Evolutionary conservation across 129 eudicot species (phyloP), one percentile per base, ranked within the genome.

Genomic region (Oenanthe sinensis): DNA sequence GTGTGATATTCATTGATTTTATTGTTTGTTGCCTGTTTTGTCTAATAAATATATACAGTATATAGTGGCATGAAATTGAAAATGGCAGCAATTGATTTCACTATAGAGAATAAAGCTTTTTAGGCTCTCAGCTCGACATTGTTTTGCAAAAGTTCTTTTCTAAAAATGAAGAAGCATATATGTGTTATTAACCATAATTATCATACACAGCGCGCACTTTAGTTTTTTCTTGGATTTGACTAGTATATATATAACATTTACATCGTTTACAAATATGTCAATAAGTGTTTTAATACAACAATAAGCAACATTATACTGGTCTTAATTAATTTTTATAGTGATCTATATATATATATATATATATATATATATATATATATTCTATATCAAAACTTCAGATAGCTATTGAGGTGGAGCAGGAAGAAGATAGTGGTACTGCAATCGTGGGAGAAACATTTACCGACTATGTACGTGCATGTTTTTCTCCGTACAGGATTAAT

Each of bases 351-450:
- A n/a, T 8, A 40, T 58, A n/a, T 8, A 40, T 58, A n/a, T 8
- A 40, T 58, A n/a, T 8, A 40, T 58, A n/a, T 8, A n/a, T n/a
- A n/a, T 65, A 33, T 33, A 33, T 65, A 40, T 58, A n/a, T 8
- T 58, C 30, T n/a, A 8, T 28, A 8, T 28, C 71, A 74, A 69
- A 40, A 37, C 43, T 84, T 85, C 87, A 96, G 99, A 97, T 92
- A 72, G 99, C 97, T 73, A 89, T 90, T 77, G 97, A 96, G 70
- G 99, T 96, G 85, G 99, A 96, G 84, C 89, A 89, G 50, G 99
- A 96, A 86, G 99, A 96, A 92, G 96, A 88, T 79, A 93, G 93
- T 40, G 99, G 97, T 85, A 97, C 93, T 28, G 58, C 36, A 0
- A 33, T 83, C 75, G 99, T 82, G 74, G 99, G 99, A 62, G 99